Base-by-base conservation (phyloP, 1,284 basidiomycete genomes). In the Ceraceosorus guamensis region DNA sequence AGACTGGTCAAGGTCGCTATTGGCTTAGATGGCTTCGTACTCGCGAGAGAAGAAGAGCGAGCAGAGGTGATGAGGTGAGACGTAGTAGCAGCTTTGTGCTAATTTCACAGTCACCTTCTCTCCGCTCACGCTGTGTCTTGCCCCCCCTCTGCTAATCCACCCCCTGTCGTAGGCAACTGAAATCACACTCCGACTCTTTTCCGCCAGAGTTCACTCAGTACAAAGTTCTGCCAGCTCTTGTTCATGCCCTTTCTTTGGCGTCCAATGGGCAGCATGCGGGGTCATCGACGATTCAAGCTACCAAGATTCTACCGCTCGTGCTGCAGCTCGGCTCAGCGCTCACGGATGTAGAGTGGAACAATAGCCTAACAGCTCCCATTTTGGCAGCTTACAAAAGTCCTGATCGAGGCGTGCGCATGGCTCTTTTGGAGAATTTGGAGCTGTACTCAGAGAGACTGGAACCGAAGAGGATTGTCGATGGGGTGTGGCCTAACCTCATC, bases 401-500 rank as follows among this genome's bases (percentile, higher is more conserved):
- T 0, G 92, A 98, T 77, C 83, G 95, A 48, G 91, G 90, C 0
- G 91, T 88, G 18, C 82, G 93, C 32, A 93, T 98, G 87, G 91
- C 90, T 1, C 78, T 98, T 41, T 81, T 98, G 11, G 91, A 97
- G 47, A 85, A 87, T 41, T 77, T 98, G 39, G 80, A 84, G 1
- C 85, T 90, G 61, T 97, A 91, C 73, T 84, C 83, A 1, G 89
- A 93, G 51, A 89, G 87, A 70, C 78, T 98, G 54, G 91, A 95
- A 72, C 85, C 86, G 72, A 87, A 86, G 76, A 84, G 81, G 0
- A 89, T 97, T 1, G 82, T 82, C 47, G 88, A 93, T 51, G 89
- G 89, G 73, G 83, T 99, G 11, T 99, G 92, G 85, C 92, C 93
- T 1, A 83, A 91, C 78, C 79, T 98, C 64, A 91, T 91, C 83